Conservation (phyloP, 2,329 filamentous ascomycete genomes). For the Lizonia empirigonia region DNA sequence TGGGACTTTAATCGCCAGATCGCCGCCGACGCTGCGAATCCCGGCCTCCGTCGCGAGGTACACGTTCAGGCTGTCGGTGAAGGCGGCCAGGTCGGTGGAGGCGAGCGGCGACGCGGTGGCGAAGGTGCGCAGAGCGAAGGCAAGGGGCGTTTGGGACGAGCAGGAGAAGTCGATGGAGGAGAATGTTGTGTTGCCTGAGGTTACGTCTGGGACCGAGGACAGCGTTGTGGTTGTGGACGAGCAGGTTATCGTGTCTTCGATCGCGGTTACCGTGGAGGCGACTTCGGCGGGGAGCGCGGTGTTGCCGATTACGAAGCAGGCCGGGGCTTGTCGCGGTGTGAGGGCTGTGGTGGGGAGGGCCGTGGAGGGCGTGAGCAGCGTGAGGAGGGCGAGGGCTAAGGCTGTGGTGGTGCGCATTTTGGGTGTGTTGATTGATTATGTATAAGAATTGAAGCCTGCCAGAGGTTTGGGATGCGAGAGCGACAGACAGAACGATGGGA, state of each 20-base stretch:
- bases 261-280: constrained; percentile 49
- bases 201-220: constrained; percentile 62
- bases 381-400: constrained; percentile 19
- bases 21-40: constrained; percentile 60
- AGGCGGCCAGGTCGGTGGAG: constrained; percentile 56
- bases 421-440: background rate
- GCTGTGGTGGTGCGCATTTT: constrained; percentile 28
- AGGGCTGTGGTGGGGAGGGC: constrained; percentile 22
- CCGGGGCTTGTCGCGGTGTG: constrained; percentile 27
- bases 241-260: constrained; percentile 59
- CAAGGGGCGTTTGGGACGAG: constrained; percentile 56
- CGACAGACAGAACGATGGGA: background rate
- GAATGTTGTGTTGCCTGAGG: constrained; percentile 57
- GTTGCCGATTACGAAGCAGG: constrained; percentile 63
- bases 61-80: constrained; percentile 61
- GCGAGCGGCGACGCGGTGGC: constrained; percentile 59
- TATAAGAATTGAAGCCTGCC: constrained; percentile 8
- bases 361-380: constrained; percentile 15
- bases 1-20: constrained; percentile 63
- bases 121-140: constrained; percentile 62
- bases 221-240: constrained; percentile 56
- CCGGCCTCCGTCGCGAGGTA: constrained; percentile 67
- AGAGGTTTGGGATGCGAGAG: constrained; percentile 1
- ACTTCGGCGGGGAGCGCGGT: constrained; percentile 59
- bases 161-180: constrained; percentile 62